Evolutionary conservation across 352 stramenopile genomes (phyloP).

Genomic region (Pythium guiyangense): DNA sequence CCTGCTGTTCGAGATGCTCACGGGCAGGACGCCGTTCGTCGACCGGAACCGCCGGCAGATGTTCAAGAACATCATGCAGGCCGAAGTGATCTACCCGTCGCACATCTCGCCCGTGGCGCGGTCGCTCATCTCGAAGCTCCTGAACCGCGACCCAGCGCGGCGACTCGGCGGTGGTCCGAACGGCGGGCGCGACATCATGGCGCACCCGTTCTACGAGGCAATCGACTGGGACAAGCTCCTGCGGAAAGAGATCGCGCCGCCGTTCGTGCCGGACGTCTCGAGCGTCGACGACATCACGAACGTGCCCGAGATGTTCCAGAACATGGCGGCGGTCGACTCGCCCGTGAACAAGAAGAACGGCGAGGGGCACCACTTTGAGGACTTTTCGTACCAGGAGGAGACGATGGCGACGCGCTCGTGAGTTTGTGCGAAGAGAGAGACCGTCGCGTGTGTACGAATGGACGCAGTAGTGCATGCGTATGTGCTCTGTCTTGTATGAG

Average conservation of each 20-base stretch:
- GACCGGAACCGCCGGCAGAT: constrained; percentile 86
- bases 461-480: not conserved
- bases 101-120: constrained; percentile 75
- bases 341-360: constrained; percentile 85
- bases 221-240: constrained; percentile 88
- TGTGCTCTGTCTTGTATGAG: not conserved
- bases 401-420: constrained; percentile 21
- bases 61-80: constrained; percentile 91
- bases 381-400: constrained; percentile 89
- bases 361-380: constrained; percentile 84
- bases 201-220: constrained; percentile 76
- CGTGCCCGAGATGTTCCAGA: constrained; percentile 88
- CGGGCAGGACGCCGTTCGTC: constrained; percentile 80
- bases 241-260: constrained; percentile 76
- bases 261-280: constrained; percentile 76
- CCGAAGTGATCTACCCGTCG: constrained; percentile 83
- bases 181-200: constrained; percentile 85
- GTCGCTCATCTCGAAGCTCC: constrained; percentile 84
- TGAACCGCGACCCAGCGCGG: constrained; percentile 91
- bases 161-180: constrained; percentile 89
- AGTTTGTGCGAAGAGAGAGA: not conserved
- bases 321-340: constrained; percentile 85
- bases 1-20: constrained; percentile 88
- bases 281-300: constrained; percentile 86
- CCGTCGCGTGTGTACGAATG: not conserved